These are phyloP conservation scores for Starmera amethionina DNA, from an alignment of 805 yeast species.

Conservation along the genomic window DNA sequence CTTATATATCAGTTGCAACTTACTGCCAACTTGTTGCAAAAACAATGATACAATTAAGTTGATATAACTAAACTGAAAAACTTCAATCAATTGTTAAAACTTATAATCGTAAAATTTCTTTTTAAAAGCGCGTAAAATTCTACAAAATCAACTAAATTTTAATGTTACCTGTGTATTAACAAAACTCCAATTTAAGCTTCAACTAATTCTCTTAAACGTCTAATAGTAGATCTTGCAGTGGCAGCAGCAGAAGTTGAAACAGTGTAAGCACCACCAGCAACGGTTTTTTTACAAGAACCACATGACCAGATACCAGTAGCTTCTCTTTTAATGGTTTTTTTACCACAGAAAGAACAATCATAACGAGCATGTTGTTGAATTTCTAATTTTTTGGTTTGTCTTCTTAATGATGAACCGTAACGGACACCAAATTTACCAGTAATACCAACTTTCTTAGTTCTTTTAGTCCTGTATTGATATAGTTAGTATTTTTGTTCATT, in stretches of 20 bases:
- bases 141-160: no score
- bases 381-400: constrained; percentile 99
- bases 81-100: no score
- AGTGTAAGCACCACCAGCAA: constrained; percentile 99
- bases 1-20: no score
- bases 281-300: constrained; percentile 88
- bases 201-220: constrained; percentile 99
- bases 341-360: constrained; percentile 99
- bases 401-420: constrained; percentile 99
- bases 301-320: constrained; percentile 99
- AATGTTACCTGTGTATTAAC: neutral
- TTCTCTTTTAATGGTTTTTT: constrained; percentile 94
- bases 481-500: constrained; percentile 28
- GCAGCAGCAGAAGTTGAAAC: constrained; percentile 99
- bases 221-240: constrained; percentile 99
- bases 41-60: no score
- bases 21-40: no score
- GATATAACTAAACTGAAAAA: no score
- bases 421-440: constrained; percentile 99
- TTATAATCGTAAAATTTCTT: no score
- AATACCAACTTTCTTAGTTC: constrained; percentile 99
- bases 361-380: constrained; percentile 98
- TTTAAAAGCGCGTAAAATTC: no score
- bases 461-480: constrained; percentile 76
- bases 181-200: constrained; percentile 66